These are phyloP conservation scores for Eucalyptus erythrocorys DNA, from an alignment of 345 rosid genomes.

Conservation along the genomic window DNA sequence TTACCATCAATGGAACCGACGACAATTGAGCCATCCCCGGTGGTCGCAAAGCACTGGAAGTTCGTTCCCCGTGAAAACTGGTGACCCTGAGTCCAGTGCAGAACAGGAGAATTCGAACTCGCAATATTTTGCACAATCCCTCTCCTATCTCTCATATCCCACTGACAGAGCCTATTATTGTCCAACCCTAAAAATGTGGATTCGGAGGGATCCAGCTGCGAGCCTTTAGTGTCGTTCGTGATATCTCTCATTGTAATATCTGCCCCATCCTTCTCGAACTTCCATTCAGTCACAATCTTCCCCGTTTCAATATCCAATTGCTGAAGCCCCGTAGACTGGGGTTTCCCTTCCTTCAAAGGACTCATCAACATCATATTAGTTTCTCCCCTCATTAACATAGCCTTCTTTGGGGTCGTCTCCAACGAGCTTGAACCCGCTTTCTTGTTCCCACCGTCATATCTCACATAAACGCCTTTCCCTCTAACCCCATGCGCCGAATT, in stretches of 20 bases:
- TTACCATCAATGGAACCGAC: slow-evolving; percentile 91
- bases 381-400: slow-evolving; percentile 86
- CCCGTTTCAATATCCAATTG: slow-evolving; percentile 86
- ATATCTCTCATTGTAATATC: slow-evolving; percentile 81
- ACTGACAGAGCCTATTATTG: slow-evolving; percentile 87
- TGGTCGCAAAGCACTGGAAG: slow-evolving; percentile 90
- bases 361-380: slow-evolving; percentile 97
- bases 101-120: slow-evolving; percentile 43
- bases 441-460: slow-evolving; percentile 28
- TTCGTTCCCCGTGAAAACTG: slow-evolving; percentile 93
- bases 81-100: slow-evolving; percentile 90
- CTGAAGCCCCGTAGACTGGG: slow-evolving; percentile 55
- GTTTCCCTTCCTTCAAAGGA: slow-evolving; percentile 66
- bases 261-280: slow-evolving; percentile 85
- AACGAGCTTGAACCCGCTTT: slow-evolving; percentile 12
- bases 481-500: slow-evolving; percentile 67
- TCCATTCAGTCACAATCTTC: slow-evolving; percentile 85
- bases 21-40: slow-evolving; percentile 89
- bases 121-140: slow-evolving; percentile 76
- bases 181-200: slow-evolving; percentile 86
- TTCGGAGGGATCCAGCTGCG: slow-evolving; percentile 93
- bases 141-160: slow-evolving; percentile 90
- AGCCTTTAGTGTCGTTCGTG: slow-evolving; percentile 72
- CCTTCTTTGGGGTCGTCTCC: slow-evolving; percentile 61
- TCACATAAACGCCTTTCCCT: slow-evolving; percentile 67